Evolutionary conservation across 805 yeast species (phyloP).

Genomic region (Yamadazyma laniorum): DNA sequence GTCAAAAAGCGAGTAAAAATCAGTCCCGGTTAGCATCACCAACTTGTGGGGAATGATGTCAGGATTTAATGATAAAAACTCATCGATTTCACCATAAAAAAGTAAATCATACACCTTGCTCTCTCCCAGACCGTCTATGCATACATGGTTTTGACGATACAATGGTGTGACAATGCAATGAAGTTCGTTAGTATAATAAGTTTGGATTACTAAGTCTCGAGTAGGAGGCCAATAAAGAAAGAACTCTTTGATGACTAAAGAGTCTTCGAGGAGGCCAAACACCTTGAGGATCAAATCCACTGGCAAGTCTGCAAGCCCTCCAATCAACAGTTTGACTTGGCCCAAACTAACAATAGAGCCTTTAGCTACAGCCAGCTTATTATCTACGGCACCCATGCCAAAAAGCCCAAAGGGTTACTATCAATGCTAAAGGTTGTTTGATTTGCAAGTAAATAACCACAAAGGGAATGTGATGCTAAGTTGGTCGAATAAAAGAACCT

Average conservation of each 20-base stretch:
- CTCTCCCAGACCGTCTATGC: conserved; percentile 6
- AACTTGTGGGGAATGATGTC: conserved; percentile 27
- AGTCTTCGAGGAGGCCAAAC: conserved; percentile 17
- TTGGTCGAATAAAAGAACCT: too few relatives aligned
- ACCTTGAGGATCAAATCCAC: conserved; percentile 21
- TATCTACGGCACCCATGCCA: too few relatives aligned
- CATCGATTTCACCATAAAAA: conserved; percentile 30
- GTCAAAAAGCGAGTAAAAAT: conserved; percentile 25
- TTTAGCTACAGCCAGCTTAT: too few relatives aligned
- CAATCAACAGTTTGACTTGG: background rate
- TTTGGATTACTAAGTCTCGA: conserved; percentile 23
- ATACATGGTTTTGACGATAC: conserved; percentile 11
- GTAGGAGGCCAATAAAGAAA: conserved; percentile 19
- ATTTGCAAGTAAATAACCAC: too few relatives aligned
- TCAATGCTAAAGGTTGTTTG: too few relatives aligned
- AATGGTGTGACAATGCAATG: conserved; percentile 33
- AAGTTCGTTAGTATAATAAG: conserved; percentile 29
- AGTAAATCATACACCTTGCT: conserved; percentile 17
- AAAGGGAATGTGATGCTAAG: too few relatives aligned
- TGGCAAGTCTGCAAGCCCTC: conserved; percentile 16
- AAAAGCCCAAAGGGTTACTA: too few relatives aligned
- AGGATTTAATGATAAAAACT: conserved; percentile 27
- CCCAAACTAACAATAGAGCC: too few relatives aligned
- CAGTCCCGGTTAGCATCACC: conserved; percentile 31
- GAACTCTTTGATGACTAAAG: conserved; percentile 23